These are phyloP conservation scores for Ustilago trichophora DNA, from an alignment of 1,284 basidiomycete species.

Conservation along the genomic window DNA sequence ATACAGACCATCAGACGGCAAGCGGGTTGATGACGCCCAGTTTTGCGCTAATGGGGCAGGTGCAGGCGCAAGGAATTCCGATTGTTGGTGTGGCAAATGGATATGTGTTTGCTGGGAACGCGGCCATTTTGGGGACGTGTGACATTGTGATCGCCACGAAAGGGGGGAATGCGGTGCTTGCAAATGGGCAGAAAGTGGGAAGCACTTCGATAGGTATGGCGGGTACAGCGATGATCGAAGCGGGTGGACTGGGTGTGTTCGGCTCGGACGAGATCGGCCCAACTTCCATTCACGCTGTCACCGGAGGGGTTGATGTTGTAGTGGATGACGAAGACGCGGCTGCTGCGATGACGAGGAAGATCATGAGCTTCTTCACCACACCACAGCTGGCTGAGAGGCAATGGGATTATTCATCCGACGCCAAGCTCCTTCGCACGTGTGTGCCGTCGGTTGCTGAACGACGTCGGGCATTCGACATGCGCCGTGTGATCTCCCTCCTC, in stretches of 20 bases:
- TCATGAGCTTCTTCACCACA: slow-evolving; percentile 37
- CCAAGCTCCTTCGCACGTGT: slow-evolving; percentile 23
- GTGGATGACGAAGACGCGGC: slow-evolving; percentile 39
- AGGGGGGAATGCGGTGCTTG: slow-evolving; percentile 9
- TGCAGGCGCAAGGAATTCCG: slow-evolving; percentile 40
- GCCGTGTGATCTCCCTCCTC: slow-evolving; percentile 33
- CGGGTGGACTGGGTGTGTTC: slow-evolving; percentile 44
- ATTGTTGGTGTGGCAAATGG: slow-evolving; percentile 45
- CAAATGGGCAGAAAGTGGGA: slow-evolving; percentile 3
- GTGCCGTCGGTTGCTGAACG: slow-evolving; percentile 29
- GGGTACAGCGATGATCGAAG: slow-evolving; percentile 54
- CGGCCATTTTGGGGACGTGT: slow-evolving; percentile 49
- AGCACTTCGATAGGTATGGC: slow-evolving; percentile 50
- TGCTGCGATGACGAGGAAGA: slow-evolving; percentile 12
- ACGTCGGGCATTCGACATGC: slow-evolving; percentile 48
- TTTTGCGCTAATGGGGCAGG: slow-evolving; percentile 45
- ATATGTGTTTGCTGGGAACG: slow-evolving; percentile 54
- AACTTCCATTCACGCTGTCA: slow-evolving; percentile 23
- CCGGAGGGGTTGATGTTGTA: slow-evolving; percentile 43
- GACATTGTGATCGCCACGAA: slow-evolving; percentile 46
- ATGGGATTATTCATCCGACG: slow-evolving; percentile 27
- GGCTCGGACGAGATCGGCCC: slow-evolving; percentile 45
- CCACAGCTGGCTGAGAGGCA: slow-evolving; percentile 5
- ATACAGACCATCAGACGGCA: slow-evolving; percentile 28
- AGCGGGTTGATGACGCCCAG: slow-evolving; percentile 42